phyloP scores from a whole-genome alignment of 345 rosid genomes.

The Schrenkiella parvula region DNA sequence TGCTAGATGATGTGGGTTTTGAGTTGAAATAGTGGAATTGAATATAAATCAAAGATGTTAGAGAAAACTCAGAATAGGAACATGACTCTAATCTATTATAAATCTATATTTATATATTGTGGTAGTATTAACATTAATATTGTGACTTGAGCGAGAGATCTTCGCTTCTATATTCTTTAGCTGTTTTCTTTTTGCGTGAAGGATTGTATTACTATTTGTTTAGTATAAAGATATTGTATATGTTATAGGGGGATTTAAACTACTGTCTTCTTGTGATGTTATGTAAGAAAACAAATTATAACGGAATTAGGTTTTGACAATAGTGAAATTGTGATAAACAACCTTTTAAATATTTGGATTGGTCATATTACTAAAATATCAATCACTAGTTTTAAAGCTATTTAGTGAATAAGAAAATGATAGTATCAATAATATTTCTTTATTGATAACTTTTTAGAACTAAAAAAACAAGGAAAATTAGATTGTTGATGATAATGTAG shows the following conservation, averaged over 20 bases:
- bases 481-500: too few relatives aligned
- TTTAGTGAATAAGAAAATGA: too few relatives aligned
- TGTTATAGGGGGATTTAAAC: neutral
- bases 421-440: too few relatives aligned
- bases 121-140: neutral
- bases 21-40: neutral
- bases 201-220: neutral
- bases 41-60: neutral
- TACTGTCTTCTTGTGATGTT: too few relatives aligned
- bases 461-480: too few relatives aligned
- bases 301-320: too few relatives aligned
- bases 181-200: conserved; percentile 26
- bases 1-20: conserved; percentile 14
- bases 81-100: neutral
- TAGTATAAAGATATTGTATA: neutral
- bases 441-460: too few relatives aligned
- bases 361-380: too few relatives aligned
- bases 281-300: neutral
- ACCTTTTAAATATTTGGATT: too few relatives aligned
- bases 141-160: conserved; percentile 2
- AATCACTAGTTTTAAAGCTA: too few relatives aligned
- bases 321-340: too few relatives aligned
- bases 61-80: conserved; percentile 3
- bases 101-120: neutral
- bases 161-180: neutral